These are phyloP conservation scores for Akanthomyces muscarius DNA, from an alignment of 2,329 filamentous ascomycete species.

Conservation along the genomic window DNA sequence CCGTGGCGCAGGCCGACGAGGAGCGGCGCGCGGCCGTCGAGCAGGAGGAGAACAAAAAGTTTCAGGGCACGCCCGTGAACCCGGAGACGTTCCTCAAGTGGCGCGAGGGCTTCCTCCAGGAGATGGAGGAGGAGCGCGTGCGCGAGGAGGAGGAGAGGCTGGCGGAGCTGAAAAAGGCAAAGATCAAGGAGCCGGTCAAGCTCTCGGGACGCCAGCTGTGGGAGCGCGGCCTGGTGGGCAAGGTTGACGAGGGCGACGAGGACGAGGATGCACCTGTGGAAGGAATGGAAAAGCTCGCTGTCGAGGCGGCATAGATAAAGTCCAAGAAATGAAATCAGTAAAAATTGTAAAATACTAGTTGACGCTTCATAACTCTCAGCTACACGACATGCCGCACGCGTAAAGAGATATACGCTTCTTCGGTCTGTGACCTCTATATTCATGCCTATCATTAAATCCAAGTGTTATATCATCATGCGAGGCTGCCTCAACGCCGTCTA, in stretches of 20 bases:
- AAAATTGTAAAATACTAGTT: constrained; percentile 11
- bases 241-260: constrained; percentile 61
- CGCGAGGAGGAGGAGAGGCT: constrained; percentile 70
- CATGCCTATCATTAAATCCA: constrained; percentile 14
- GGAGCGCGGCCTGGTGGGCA: constrained; percentile 68
- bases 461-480: constrained; percentile 4
- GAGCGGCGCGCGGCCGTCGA: constrained; percentile 55
- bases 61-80: constrained; percentile 87
- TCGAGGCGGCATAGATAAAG: constrained; percentile 45
- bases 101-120: constrained; percentile 71
- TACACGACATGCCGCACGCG: not conserved
- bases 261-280: constrained; percentile 61
- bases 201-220: constrained; percentile 73
- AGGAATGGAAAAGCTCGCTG: constrained; percentile 67
- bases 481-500: constrained; percentile 24
- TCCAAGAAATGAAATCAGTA: not conserved
- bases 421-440: constrained; percentile 6
- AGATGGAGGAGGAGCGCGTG: constrained; percentile 71
- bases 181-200: constrained; percentile 68
- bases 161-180: constrained; percentile 78
- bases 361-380: not conserved
- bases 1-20: constrained; percentile 52
- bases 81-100: constrained; percentile 79
- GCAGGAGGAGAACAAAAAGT: constrained; percentile 93
- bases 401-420: not conserved